Percentiles rank a stretch among this genome's conserved stretches.
phyloP scores from a whole-genome alignment of 2,329 filamentous ascomycete species.

The Mycosphaerella sp. region DNA sequence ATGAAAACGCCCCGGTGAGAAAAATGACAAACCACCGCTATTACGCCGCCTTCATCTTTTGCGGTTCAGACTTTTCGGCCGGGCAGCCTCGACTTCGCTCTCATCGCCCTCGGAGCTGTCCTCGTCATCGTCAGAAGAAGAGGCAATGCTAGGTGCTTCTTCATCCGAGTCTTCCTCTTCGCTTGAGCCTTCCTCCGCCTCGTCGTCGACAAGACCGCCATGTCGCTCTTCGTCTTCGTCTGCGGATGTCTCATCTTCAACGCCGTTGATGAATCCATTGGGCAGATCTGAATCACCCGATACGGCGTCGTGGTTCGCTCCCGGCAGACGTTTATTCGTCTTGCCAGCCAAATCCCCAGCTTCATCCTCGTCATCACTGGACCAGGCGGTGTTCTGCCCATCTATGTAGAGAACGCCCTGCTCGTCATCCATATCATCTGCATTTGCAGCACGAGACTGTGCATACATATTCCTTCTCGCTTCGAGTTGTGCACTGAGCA shows the following conservation, averaged over 20 bases:
- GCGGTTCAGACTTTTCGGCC: conserved; percentile 19
- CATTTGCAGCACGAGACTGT: conserved; percentile 42
- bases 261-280: conserved; percentile 17
- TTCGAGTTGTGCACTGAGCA: conserved; percentile 85
- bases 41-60: conserved; percentile 12
- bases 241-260: conserved; percentile 17
- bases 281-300: conserved; percentile 13
- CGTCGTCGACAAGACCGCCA: conserved; percentile 46
- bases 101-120: conserved; percentile 42
- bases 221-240: conserved; percentile 23
- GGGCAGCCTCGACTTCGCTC: conserved; percentile 19
- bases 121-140: conserved; percentile 34
- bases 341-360: conserved; percentile 42
- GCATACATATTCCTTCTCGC: conserved; percentile 64
- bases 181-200: conserved; percentile 46
- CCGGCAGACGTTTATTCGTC: conserved; percentile 4
- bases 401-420: conserved; percentile 82
- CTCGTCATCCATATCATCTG: conserved; percentile 59
- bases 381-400: conserved; percentile 60
- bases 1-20: not conserved
- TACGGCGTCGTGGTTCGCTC: conserved; percentile 14
- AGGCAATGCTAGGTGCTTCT: conserved; percentile 11
- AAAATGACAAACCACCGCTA: not conserved
- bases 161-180: conserved; percentile 27
- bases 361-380: conserved; percentile 44